These are phyloP conservation scores for Erodium maritimum DNA, from an alignment of 345 rosid species.

Conservation along the genomic window DNA sequence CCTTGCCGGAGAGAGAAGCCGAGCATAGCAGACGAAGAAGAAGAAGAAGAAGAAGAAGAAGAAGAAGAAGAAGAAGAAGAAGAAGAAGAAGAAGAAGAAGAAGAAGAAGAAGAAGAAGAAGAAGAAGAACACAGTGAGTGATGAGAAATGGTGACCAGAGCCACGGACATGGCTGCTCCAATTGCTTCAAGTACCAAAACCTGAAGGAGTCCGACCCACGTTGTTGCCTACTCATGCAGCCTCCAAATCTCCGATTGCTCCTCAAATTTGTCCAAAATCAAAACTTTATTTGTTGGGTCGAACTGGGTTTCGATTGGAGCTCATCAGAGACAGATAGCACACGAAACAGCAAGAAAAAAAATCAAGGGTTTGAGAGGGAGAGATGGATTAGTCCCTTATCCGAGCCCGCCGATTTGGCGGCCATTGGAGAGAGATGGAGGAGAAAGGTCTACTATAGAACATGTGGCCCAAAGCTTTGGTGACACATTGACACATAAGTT, in stretches of 20 bases:
- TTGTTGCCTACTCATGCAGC: background rate
- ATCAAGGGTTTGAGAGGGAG: background rate
- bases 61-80: too few relatives aligned
- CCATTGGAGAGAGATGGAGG: background rate
- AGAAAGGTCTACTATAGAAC: too few relatives aligned
- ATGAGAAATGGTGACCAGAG: background rate
- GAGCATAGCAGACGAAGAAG: too few relatives aligned
- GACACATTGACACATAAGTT: background rate
- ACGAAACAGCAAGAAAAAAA: background rate
- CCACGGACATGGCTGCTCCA: background rate
- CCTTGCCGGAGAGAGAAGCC: background rate
- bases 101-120: too few relatives aligned
- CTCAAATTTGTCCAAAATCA: too few relatives aligned
- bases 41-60: too few relatives aligned
- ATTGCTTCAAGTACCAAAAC: background rate
- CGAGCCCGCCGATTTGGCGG: background rate
- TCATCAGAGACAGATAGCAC: background rate
- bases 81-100: too few relatives aligned
- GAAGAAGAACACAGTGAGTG: background rate
- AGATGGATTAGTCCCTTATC: background rate
- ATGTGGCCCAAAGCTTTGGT: background rate
- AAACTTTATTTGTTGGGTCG: too few relatives aligned
- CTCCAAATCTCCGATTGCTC: background rate
- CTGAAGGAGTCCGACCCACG: background rate
- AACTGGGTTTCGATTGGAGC: background rate